Evolutionary conservation across 164 flowering plant species (phyloP).

Genomic region (Houttuynia cordata): DNA sequence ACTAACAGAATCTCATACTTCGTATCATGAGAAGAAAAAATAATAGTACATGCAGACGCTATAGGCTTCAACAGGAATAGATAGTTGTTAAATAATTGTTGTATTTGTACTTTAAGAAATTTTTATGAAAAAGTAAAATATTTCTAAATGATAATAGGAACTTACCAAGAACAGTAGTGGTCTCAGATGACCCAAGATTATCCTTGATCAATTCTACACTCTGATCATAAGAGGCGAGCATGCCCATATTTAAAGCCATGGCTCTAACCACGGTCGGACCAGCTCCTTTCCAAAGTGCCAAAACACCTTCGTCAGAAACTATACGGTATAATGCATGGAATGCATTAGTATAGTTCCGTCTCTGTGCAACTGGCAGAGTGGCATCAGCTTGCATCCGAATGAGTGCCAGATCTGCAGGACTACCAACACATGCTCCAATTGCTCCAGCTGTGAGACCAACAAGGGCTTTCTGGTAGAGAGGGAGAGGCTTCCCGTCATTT

Average conservation of each 20-base stretch:
- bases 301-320: constrained; percentile 74
- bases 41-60: background rate
- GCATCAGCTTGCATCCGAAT: constrained; percentile 99
- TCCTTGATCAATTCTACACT: constrained; percentile 78
- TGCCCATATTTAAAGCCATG: constrained; percentile 95
- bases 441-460: constrained; percentile 97
- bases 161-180: constrained; percentile 62
- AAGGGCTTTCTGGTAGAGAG: constrained; percentile 88
- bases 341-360: constrained; percentile 80
- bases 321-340: constrained; percentile 85
- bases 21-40: background rate
- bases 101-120: too few species aligned
- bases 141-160: background rate
- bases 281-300: constrained; percentile 96
- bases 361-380: constrained; percentile 71
- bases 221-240: constrained; percentile 98
- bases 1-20: too few species aligned
- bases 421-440: constrained; percentile 84
- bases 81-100: background rate
- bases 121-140: background rate
- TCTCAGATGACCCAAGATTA: constrained; percentile 60
- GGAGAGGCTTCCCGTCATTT: constrained; percentile 92
- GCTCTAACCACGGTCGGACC: constrained; percentile 97
- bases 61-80: too few species aligned
- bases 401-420: constrained; percentile 94